Conservation (phyloP, 1,139 yeast species). For the Protomyces arabidopsidicola region DNA sequence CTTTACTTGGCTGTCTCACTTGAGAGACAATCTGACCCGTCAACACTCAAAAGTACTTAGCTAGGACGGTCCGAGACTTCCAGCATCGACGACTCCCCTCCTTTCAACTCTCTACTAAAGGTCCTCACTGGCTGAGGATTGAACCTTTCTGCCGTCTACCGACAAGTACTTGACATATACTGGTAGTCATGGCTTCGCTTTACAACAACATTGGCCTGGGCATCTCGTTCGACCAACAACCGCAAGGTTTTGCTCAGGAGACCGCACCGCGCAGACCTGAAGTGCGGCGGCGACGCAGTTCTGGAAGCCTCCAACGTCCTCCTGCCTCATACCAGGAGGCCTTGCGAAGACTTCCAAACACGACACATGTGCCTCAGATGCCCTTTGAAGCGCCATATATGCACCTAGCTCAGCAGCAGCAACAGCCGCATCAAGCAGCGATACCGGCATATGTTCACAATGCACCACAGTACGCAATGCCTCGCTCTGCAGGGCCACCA, state of each 20-base stretch:
- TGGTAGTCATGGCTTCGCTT: background rate
- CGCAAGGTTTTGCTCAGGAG: background rate
- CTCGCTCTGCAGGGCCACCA: background rate
- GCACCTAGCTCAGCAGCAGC: background rate
- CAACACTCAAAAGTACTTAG: background rate
- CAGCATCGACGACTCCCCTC: background rate
- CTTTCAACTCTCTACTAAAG: background rate
- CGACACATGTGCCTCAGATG: background rate
- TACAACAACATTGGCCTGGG: conserved; percentile 18
- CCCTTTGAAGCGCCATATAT: background rate
- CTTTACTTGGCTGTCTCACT: background rate
- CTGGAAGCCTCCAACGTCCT: background rate
- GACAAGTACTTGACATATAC: background rate
- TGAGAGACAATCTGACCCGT: background rate
- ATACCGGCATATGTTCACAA: background rate
- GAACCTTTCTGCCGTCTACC: too few relatives aligned
- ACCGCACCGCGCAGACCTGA: background rate
- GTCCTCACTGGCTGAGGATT: background rate
- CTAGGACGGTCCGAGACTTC: background rate
- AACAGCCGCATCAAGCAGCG: background rate
- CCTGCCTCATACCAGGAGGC: background rate
- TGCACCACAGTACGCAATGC: background rate
- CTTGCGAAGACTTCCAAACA: background rate
- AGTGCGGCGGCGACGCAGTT: background rate
- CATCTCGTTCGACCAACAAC: conserved; percentile 9